Evolutionary conservation across 2,329 filamentous ascomycete species (phyloP).

Genomic region (Botrytis byssoidea): DNA sequence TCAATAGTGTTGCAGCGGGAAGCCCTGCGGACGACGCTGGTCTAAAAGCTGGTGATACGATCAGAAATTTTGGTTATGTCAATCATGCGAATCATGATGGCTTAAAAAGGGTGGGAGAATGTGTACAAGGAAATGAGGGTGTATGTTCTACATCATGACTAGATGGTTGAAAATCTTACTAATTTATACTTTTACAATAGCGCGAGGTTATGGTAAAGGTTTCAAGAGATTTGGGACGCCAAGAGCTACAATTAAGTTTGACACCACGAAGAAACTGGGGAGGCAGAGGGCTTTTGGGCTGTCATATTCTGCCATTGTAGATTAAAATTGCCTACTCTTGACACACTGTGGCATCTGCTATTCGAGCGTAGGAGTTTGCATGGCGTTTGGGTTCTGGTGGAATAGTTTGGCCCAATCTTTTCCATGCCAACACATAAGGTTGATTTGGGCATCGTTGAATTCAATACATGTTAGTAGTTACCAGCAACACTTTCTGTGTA

Average conservation of each 20-base stretch:
- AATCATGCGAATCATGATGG: constrained; percentile 83
- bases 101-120: constrained; percentile 81
- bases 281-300: constrained; percentile 83
- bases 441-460: not conserved
- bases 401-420: not conserved
- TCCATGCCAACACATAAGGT: not conserved
- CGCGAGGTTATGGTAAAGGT: constrained; percentile 68
- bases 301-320: constrained; percentile 81
- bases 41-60: constrained; percentile 73
- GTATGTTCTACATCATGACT: constrained; percentile 49
- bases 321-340: not conserved
- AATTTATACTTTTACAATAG: constrained; percentile 44
- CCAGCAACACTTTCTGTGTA: not conserved
- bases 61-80: constrained; percentile 82
- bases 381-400: constrained; percentile 24
- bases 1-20: constrained; percentile 74
- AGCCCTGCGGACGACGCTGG: constrained; percentile 85
- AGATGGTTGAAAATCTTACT: not conserved
- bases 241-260: constrained; percentile 68
- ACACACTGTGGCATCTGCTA: constrained; percentile 4
- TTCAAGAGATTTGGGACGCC: constrained; percentile 45
- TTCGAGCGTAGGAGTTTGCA: constrained; percentile 25
- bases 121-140: constrained; percentile 84
- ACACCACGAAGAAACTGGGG: constrained; percentile 83
- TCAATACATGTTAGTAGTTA: not conserved